A percentile compares a stretch with the other conserved stretches of the same genome.
Evolutionary conservation across 345 rosid species (phyloP).

Genomic region (Eucalyptus erythrocorys): DNA sequence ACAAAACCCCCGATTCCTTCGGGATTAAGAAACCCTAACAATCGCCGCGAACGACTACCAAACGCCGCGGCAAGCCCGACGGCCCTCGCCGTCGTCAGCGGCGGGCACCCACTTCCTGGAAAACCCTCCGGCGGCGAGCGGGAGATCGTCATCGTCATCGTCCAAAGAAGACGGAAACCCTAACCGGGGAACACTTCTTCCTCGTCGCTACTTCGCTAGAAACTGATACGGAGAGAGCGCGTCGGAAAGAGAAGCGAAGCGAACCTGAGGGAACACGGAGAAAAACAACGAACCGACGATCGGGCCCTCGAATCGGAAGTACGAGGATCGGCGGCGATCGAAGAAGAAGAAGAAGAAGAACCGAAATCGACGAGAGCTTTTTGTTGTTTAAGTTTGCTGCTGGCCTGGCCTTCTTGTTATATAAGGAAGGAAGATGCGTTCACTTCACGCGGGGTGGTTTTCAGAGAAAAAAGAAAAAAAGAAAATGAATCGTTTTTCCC

Average conservation of each 20-base stretch:
- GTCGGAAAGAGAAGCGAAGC: not conserved
- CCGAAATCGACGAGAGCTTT: no score
- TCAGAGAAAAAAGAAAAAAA: no score
- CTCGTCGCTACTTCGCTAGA: not conserved
- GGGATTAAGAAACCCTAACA: not conserved
- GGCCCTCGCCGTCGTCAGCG: not conserved
- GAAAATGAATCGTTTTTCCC: not conserved
- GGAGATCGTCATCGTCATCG: not conserved
- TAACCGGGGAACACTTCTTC: not conserved
- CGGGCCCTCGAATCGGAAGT: not conserved
- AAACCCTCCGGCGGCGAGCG: not conserved
- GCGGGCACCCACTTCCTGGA: not conserved
- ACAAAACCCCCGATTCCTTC: not conserved
- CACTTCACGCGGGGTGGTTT: not conserved
- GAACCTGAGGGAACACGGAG: not conserved
- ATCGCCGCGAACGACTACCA: not conserved
- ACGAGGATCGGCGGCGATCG: not conserved
- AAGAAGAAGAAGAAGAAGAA: not conserved
- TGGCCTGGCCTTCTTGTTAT: not conserved
- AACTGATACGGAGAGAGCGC: not conserved
- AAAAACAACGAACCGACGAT: not conserved
- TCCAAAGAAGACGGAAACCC: not conserved
- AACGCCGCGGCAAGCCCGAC: no score
- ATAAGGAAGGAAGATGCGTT: not conserved
- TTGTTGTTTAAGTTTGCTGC: no score